Base-by-base conservation (phyloP, 495 filamentous ascomycete species). In the Cenococcum geophilum region DNA sequence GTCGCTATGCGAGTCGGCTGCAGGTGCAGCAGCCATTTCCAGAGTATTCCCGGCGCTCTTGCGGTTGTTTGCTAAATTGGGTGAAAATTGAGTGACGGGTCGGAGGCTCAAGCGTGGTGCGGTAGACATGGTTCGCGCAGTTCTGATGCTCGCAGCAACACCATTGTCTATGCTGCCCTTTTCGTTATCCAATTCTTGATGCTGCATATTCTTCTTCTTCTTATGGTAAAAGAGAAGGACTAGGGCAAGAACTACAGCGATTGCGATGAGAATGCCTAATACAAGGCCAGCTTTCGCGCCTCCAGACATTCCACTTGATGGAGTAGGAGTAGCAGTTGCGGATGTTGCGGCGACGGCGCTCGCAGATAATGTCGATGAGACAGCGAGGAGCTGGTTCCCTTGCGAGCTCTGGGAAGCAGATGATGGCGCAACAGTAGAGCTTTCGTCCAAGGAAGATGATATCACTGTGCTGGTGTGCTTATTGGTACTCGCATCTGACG, bases 21-120 rank as follows among this genome's bases (percentile, higher is more conserved):
- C 68, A 45, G 72, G 70, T 57, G 68, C 68, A 36, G 76, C 66
- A 20, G 73, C 76, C 72, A 68, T 72, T 75, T 55, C 76, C 62
- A 57, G 69, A 71, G 58, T 80, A 67, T 56, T 72, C 63, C 50
- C 66, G 23, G 76, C 65, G 45, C 73, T 73, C 55, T 76, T 76
- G 34, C 76, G 79, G 35, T 80, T 56, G 75, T 70, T 68, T 74
- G 69, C 69, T 43, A 91, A 77, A 61, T 82, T 86, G 9, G 91
- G 91, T 12, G 87, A 79, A 72, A 97, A 95, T 67, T 95, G 85
- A 57, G 91, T 92, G 35, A 95, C 82, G 0, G 92, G 93, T 40
- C 90, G 86, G 53, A 96, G 80, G 66, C 91, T 95, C 47, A 97
- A 79, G 57, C 85, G 83, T 3, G 92, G 88, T 18, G 84, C 85